phyloP scores from a whole-genome alignment of 163 green algal genomes.

The Scenedesmus sp. region DNA sequence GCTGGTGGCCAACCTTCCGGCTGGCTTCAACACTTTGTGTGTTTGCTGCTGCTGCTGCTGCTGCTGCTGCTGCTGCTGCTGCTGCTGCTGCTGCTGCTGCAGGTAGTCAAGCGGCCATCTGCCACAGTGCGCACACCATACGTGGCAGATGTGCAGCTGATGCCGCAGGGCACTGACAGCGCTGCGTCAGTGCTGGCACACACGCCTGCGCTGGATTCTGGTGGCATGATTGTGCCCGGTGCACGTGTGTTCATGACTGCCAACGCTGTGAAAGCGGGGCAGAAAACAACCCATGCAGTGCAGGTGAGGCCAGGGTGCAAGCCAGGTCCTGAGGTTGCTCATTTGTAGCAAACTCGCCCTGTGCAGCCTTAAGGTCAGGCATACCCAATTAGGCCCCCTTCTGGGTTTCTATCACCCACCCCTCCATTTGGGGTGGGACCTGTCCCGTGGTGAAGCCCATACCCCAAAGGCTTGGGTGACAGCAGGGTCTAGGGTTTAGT shows the following conservation, averaged over 20 bases:
- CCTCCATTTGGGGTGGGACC: too few species aligned
- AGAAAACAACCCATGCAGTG: slow-evolving; percentile 45
- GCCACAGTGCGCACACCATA: slow-evolving; percentile 50
- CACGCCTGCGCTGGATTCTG: slow-evolving; percentile 56
- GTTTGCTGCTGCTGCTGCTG: not conserved
- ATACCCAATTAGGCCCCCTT: too few species aligned
- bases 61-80: not conserved
- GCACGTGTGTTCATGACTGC: slow-evolving; percentile 40
- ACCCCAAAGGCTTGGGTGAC: too few species aligned
- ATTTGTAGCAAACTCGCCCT: too few species aligned
- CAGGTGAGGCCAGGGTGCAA: slow-evolving; percentile 15
- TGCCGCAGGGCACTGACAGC: not conserved
- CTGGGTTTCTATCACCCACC: too few species aligned
- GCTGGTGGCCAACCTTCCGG: not conserved
- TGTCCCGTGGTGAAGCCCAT: too few species aligned
- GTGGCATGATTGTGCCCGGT: slow-evolving; percentile 54
- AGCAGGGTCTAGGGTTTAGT: too few species aligned
- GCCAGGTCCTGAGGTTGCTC: too few species aligned
- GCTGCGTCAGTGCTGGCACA: slow-evolving; percentile 31
- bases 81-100: not conserved
- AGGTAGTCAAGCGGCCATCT: slow-evolving; percentile 49
- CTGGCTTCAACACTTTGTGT: not conserved
- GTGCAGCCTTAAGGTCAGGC: too few species aligned
- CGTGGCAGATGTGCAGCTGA: slow-evolving; percentile 55
- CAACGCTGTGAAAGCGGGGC: slow-evolving; percentile 8